A percentile compares a stretch with the other conserved stretches of the same genome.
phyloP scores from a whole-genome alignment of 2,329 filamentous ascomycete species.

The Cadophora sp. region DNA sequence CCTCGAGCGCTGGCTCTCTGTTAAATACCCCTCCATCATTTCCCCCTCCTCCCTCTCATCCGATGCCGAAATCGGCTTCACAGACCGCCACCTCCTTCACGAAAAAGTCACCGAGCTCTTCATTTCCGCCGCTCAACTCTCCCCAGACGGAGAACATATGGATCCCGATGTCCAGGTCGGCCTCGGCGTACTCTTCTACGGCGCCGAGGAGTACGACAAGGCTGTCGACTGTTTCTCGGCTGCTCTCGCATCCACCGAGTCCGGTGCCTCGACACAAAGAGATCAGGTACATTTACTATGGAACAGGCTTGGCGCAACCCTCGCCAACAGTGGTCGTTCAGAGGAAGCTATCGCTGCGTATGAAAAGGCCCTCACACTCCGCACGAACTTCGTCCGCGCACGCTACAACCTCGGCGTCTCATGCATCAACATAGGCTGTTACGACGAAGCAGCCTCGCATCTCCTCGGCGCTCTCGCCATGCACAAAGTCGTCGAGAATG shows the following conservation, averaged over 20 bases:
- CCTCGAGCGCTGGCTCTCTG: conserved; percentile 94
- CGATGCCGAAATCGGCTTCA: conserved; percentile 88
- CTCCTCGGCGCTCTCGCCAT: conserved; percentile 90
- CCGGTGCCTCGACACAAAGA: conserved; percentile 81
- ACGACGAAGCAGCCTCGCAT: conserved; percentile 90
- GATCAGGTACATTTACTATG: conserved; percentile 92
- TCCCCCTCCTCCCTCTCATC: conserved; percentile 72
- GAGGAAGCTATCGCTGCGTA: conserved; percentile 98
- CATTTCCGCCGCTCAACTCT: conserved; percentile 90
- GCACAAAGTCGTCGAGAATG: conserved; percentile 91
- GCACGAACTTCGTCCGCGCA: conserved; percentile 95
- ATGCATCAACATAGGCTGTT: conserved; percentile 97
- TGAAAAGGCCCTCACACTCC: conserved; percentile 86
- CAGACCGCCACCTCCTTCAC: conserved; percentile 87
- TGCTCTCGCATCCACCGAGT: conserved; percentile 84
- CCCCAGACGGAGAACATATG: conserved; percentile 92
- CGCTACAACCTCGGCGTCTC: conserved; percentile 96
- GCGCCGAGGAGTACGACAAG: conserved; percentile 97
- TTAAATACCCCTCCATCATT: conserved; percentile 88
- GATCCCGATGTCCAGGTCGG: conserved; percentile 98
- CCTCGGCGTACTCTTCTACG: conserved; percentile 95
- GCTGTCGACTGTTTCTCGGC: conserved; percentile 98
- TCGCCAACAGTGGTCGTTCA: conserved; percentile 90
- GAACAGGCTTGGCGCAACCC: conserved; percentile 95
- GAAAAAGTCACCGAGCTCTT: conserved; percentile 90